phyloP scores from a whole-genome alignment of 164 flowering plant genomes.

The Kalanchoe fedtschenkoi region DNA sequence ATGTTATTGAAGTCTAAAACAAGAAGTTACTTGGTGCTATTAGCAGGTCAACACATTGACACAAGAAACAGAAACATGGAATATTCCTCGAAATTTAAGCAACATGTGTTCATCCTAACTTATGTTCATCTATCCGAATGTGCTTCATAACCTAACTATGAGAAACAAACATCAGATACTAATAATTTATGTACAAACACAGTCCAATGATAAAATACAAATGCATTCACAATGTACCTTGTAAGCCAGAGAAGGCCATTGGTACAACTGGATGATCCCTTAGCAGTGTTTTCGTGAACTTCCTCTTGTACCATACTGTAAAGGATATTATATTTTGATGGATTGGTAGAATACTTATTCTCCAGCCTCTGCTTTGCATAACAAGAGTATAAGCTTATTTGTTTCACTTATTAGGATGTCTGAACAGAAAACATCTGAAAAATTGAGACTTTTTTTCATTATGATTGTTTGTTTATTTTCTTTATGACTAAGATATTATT shows the following conservation, averaged over 20 bases:
- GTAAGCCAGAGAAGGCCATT: slow-evolving; percentile 97
- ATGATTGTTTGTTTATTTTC: too few species aligned
- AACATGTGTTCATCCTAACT: not conserved
- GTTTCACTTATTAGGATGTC: too few species aligned
- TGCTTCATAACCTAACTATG: not conserved
- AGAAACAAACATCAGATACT: not conserved
- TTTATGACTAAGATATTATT: too few species aligned
- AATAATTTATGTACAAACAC: not conserved
- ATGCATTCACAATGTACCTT: slow-evolving; percentile 35
- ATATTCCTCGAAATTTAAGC: too few species aligned
- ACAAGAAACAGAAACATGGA: not conserved
- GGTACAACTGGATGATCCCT: slow-evolving; percentile 86
- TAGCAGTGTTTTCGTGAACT: slow-evolving; percentile 67
- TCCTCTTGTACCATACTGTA: slow-evolving; percentile 62
- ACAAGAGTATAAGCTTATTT: not conserved
- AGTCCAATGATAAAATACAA: not conserved
- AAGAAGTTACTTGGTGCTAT: too few species aligned
- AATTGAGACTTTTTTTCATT: too few species aligned
- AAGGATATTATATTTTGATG: slow-evolving; percentile 47
- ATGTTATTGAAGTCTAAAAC: too few species aligned
- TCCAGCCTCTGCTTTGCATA: slow-evolving; percentile 62
- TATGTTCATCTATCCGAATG: not conserved
- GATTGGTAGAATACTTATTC: slow-evolving; percentile 46
- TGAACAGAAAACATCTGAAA: too few species aligned
- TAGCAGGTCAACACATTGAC: not conserved